phyloP scores from a whole-genome alignment of 1,284 basidiomycete species.

The Puccinia sorghi region DNA sequence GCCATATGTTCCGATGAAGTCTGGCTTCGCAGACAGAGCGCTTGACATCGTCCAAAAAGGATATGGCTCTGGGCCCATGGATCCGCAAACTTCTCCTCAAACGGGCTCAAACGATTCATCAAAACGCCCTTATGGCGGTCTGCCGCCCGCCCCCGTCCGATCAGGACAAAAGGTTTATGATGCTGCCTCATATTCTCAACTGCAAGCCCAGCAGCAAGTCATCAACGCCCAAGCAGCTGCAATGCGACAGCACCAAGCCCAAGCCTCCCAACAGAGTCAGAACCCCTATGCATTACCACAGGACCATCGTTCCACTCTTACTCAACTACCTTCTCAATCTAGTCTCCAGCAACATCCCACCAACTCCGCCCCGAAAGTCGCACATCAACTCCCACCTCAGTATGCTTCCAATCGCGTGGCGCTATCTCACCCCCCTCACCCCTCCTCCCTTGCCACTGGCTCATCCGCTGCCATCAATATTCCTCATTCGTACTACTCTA shows the following conservation, averaged over 20 bases:
- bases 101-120: conserved; percentile 59
- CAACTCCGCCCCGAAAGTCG: conserved; percentile 53
- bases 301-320: conserved; percentile 38
- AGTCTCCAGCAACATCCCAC: conserved; percentile 57
- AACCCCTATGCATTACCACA: conserved; percentile 54
- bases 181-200: conserved; percentile 90
- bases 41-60: conserved; percentile 16
- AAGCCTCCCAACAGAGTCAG: conserved; percentile 54
- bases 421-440: conserved; percentile 14
- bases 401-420: conserved; percentile 48
- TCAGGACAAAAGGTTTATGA: conserved; percentile 79
- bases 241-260: conserved; percentile 58
- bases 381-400: conserved; percentile 53
- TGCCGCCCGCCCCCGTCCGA: conserved; percentile 69
- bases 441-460: neutral
- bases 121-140: conserved; percentile 90
- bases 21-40: conserved; percentile 51
- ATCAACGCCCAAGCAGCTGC: conserved; percentile 71
- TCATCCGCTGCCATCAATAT: conserved; percentile 28
- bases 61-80: conserved; percentile 38
- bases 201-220: conserved; percentile 87
- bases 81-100: conserved; percentile 48
- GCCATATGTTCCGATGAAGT: conserved; percentile 49
- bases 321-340: conserved; percentile 56
- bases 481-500: conserved; percentile 41